Conservation (phyloP, 1,284 basidiomycete species). For the Sporisorium iseilematis-ciliati region DNA sequence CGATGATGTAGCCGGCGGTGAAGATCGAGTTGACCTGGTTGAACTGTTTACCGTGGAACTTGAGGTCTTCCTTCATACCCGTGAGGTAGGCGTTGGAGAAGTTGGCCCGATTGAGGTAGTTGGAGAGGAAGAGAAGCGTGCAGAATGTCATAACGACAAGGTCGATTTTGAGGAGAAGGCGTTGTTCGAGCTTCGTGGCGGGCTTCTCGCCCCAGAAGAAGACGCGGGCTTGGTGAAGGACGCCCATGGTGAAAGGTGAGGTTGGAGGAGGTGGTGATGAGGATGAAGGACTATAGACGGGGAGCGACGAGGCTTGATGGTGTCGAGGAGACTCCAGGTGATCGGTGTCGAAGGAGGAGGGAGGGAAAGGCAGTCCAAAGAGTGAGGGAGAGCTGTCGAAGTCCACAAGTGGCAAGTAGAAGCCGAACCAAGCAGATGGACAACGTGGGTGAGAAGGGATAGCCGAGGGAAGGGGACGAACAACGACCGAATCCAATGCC, state of each 20-base stretch:
- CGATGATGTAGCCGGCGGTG: conserved; percentile 66
- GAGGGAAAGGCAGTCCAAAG: not conserved
- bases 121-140: conserved; percentile 44
- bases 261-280: not conserved
- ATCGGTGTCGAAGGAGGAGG: not conserved
- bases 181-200: conserved; percentile 35
- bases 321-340: not conserved
- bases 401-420: not conserved
- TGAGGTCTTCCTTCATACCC: conserved; percentile 83
- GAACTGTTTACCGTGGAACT: conserved; percentile 78
- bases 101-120: conserved; percentile 57
- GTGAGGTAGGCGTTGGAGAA: conserved; percentile 75
- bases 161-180: conserved; percentile 53
- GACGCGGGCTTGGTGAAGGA: conserved; percentile 31
- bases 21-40: conserved; percentile 74
- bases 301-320: not conserved
- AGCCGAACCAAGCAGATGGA: not conserved
- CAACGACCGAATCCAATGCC: not conserved
- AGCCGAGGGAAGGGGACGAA: not conserved
- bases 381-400: not conserved
- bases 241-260: conserved; percentile 28
- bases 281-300: too few species aligned
- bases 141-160: conserved; percentile 54
- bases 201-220: conserved; percentile 52
- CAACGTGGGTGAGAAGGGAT: not conserved